phyloP scores from a whole-genome alignment of 179 eudicot genomes.

The Amaranthus tricolor region DNA sequence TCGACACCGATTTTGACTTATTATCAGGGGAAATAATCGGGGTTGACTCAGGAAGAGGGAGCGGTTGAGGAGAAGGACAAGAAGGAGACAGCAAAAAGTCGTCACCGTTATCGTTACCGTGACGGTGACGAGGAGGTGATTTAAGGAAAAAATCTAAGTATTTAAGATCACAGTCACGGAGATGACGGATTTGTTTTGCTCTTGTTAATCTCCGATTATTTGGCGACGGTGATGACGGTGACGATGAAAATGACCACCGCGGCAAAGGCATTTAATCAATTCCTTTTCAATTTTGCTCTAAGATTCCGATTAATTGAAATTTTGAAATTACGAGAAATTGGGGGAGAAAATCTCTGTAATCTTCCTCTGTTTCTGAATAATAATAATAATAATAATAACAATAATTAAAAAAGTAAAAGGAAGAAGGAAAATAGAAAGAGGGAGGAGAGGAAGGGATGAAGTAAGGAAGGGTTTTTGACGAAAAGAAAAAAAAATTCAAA shows the following conservation, averaged over 20 bases:
- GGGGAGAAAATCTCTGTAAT: too few relatives aligned
- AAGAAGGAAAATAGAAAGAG: neutral
- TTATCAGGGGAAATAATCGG: slow-evolving; percentile 6
- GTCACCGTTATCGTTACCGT: neutral
- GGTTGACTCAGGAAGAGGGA: slow-evolving; percentile 56
- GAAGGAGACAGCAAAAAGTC: slow-evolving; percentile 23
- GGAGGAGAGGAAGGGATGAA: neutral
- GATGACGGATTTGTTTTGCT: slow-evolving; percentile 54
- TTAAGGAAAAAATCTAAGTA: slow-evolving; percentile 30
- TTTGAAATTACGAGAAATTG: too few relatives aligned
- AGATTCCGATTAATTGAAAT: too few relatives aligned
- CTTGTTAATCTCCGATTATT: slow-evolving; percentile 43
- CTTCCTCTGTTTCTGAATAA: too few relatives aligned
- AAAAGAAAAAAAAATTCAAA: too few relatives aligned
- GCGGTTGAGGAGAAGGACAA: slow-evolving; percentile 53
- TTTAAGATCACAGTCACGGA: slow-evolving; percentile 34
- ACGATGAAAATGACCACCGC: slow-evolving; percentile 27
- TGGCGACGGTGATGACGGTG: slow-evolving; percentile 22
- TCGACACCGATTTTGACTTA: slow-evolving; percentile 6
- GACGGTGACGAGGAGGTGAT: slow-evolving; percentile 17
- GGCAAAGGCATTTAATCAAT: slow-evolving; percentile 36
- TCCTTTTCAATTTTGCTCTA: neutral
- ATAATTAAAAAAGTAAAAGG: too few relatives aligned
- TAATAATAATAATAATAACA: too few relatives aligned
- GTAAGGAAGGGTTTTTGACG: neutral